phyloP scores from a whole-genome alignment of 768 basidiomycete species.

The Tulasnella sp. region DNA sequence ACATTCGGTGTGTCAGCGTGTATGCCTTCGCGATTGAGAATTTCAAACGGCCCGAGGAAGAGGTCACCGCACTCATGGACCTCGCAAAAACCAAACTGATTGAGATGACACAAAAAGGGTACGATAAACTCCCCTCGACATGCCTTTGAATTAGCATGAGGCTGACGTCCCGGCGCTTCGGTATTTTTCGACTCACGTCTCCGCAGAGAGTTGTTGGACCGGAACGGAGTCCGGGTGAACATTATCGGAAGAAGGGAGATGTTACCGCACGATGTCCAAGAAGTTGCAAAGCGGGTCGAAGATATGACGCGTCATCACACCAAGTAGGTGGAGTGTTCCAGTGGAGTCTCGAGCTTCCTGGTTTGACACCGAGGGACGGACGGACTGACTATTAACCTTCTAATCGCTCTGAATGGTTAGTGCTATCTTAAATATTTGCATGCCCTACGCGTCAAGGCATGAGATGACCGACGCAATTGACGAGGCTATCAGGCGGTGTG shows the following conservation, averaged over 20 bases:
- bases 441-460: conserved; percentile 89
- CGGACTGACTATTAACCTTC: background rate
- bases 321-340: conserved; percentile 51
- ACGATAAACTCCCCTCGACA: conserved; percentile 40
- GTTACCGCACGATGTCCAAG: conserved; percentile 76
- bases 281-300: conserved; percentile 72
- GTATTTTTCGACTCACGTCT: conserved; percentile 11
- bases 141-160: conserved; percentile 7
- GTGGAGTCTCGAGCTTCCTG: background rate
- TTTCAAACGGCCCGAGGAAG: conserved; percentile 83
- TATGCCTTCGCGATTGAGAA: conserved; percentile 99
- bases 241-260: conserved; percentile 75
- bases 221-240: conserved; percentile 82
- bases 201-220: conserved; percentile 67
- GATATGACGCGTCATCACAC: conserved; percentile 72
- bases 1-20: conserved; percentile 82
- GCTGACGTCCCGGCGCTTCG: conserved; percentile 15
- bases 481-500: conserved; percentile 41
- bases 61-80: conserved; percentile 87
- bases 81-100: conserved; percentile 75
- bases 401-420: conserved; percentile 48
- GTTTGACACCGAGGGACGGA: conserved; percentile 4
- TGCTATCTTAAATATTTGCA: conserved; percentile 87
- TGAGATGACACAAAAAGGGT: conserved; percentile 84
- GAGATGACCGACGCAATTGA: conserved; percentile 86